Conservation (phyloP, 2,329 filamentous ascomycete genomes). For the Fusarium sp. region DNA sequence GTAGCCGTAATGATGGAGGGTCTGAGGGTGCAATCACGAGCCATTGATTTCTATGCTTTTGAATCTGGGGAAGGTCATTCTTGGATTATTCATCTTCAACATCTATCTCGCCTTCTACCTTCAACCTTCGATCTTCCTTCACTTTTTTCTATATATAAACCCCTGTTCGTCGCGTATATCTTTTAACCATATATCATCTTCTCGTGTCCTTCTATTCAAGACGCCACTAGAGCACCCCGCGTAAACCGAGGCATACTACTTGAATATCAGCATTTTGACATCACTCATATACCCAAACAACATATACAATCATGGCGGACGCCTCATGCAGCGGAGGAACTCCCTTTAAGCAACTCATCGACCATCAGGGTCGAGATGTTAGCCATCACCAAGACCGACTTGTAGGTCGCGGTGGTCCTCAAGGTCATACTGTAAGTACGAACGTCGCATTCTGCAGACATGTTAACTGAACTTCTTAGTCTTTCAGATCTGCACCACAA, state of each 20-base stretch:
- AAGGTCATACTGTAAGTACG: constrained; percentile 49
- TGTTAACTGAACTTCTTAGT: constrained; percentile 35
- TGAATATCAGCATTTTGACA: constrained; percentile 6
- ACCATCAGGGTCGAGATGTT: constrained; percentile 57
- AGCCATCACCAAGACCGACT: constrained; percentile 58
- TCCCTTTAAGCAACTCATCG: constrained; percentile 58
- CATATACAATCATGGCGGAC: constrained; percentile 52
- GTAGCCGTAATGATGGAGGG: constrained; percentile 26
- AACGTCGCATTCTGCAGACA: neutral
- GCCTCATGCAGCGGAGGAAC: constrained; percentile 57
- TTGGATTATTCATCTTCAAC: constrained; percentile 35
- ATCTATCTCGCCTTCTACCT: neutral
- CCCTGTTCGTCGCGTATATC: neutral
- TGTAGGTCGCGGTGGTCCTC: constrained; percentile 46
- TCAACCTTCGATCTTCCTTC: neutral
- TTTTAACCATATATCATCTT: neutral
- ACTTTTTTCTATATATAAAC: neutral
- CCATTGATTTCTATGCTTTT: constrained; percentile 29
- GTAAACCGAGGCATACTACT: constrained; percentile 35
- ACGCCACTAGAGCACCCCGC: constrained; percentile 18
- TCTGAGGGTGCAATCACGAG: constrained; percentile 41
- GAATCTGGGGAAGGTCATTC: constrained; percentile 22
- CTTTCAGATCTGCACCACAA: constrained; percentile 52
- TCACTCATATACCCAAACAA: neutral
- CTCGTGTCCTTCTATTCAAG: neutral